These are phyloP conservation scores for Moesziomyces parantarcticus DNA, from an alignment of 1,284 basidiomycete genomes.

Conservation along the genomic window DNA sequence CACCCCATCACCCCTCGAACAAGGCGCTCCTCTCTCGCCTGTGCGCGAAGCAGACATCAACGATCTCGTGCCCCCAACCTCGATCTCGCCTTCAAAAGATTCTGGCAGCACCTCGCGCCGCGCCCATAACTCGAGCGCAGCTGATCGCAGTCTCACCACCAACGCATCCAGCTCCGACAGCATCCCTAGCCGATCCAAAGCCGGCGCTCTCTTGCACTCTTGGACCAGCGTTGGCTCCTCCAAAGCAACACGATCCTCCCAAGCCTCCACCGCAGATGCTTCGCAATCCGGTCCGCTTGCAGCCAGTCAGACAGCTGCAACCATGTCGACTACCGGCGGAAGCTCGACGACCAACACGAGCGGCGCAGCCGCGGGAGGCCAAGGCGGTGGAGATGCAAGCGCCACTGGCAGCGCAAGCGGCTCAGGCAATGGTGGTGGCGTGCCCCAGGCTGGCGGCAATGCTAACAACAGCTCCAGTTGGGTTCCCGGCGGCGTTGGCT, in stretches of 20 bases:
- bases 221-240: constrained; percentile 11
- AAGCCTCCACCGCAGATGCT: constrained; percentile 5
- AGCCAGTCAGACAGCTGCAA: no score
- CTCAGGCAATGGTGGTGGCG: background rate
- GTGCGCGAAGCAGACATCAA: constrained; percentile 30
- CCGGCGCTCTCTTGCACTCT: constrained; percentile 31
- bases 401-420: constrained; percentile 4
- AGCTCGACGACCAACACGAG: background rate
- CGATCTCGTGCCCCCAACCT: constrained; percentile 12
- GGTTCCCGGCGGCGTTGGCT: constrained; percentile 36
- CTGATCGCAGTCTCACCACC: no score
- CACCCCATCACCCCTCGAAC: constrained; percentile 13
- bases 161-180: background rate
- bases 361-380: constrained; percentile 2
- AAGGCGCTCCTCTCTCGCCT: constrained; percentile 20
- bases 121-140: no score
- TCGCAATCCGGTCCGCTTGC: no score
- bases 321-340: no score
- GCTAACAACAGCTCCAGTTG: constrained; percentile 19
- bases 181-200: constrained; percentile 12
- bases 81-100: constrained; percentile 4
- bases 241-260: constrained; percentile 6
- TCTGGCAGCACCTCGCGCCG: constrained; percentile 1
- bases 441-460: background rate
- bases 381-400: constrained; percentile 1